Evolutionary conservation across 2,329 filamentous ascomycete genomes (phyloP), one percentile per base, ranked within the genome.

Genomic region (Lizonia empirigonia): DNA sequence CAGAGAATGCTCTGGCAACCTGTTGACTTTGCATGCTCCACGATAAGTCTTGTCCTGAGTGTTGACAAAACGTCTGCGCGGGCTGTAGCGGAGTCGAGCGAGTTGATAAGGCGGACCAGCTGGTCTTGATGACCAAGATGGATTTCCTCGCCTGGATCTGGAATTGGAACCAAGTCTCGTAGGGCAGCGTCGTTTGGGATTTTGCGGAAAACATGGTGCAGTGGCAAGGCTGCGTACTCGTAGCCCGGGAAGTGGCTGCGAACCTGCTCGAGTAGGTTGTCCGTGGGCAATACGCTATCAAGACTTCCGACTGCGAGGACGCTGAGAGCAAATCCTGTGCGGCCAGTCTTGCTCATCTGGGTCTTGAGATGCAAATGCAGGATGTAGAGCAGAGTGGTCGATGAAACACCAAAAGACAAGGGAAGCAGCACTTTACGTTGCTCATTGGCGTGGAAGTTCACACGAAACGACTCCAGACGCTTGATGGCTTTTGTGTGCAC

Each of bases 381-480:
- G 18, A 96, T 80, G 63, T 93, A 83, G 23, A 96, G 78, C 34
- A 99, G 78, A 12, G 85, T 83, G 12, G 88, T 81, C 0, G 93
- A 97, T 1, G 89, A 94, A 1, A 88, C 78, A 0, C 94, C 93
- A 64, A 91, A 87, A 0, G 92, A 96, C 1, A 97, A 77, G 5
- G 91, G 90, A 16, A 96, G 77, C 15, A 96, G 77, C 38, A 96
- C 82, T 66, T 74, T 82, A 59, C 75, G 77, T 49, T 76, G 75
- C 42, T 75, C 67, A 34, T 75, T 74, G 18, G 74, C 69, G 24
- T 74, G 70, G 56, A 80, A 72, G 29, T 76, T 75, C 29, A 85
- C 78, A 36, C 82, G 79, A 67, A 87, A 89, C 32, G 80, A 79
- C 60, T 87, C 85, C 77, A 89, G 83, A 38, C 91, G 89, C 73